Evolutionary conservation across 2,329 filamentous ascomycete species (phyloP), one percentile per base, ranked within the genome.

Genomic region (Paradendryphiella salina): DNA sequence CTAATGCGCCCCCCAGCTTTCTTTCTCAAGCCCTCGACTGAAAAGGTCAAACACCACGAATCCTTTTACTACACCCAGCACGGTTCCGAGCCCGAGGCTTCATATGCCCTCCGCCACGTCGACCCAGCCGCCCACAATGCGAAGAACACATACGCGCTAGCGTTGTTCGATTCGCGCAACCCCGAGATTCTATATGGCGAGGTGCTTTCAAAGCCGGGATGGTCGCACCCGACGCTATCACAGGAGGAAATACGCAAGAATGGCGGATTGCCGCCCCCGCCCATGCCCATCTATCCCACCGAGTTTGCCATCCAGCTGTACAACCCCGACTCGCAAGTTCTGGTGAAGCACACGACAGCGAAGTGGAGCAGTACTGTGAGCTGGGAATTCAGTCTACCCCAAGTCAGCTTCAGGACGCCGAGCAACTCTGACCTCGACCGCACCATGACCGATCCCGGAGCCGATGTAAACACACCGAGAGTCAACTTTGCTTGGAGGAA

Each of bases 321-420:
- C 79, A 94, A 96, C 70, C 94, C 94, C 0, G 93, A 97, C 70
- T 90, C 94, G 73, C 82, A 88, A 62, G 79, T 97, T 15, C 64
- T 79, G 0, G 82, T 97, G 29, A 85, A 82, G 62, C 82, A 86
- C 64, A 84, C 88, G 61, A 81, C 86, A 33, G 87, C 88, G 28
- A 85, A 86, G 54, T 96, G 91, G 87, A 91, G 87, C 55, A 87
- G 85, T 53, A 86, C 85, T 11, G 85, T 90, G 44, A 83, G 84
- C 46, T 99, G 93, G 87, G 90, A 94, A 58, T 97, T 99, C 73
- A 89, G 93, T 72, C 86, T 99, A 75, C 94, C 94, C 0, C 85
- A 92, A 67, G 86, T 85, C 52, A 88, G 86, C 20, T 99, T 99
- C 71, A 84, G 88, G 23, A 79, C 85, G 46, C 94, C 94, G 0